Conservation (phyloP, 768 basidiomycete genomes). For the Lanmaoa pseudosensibilis region DNA sequence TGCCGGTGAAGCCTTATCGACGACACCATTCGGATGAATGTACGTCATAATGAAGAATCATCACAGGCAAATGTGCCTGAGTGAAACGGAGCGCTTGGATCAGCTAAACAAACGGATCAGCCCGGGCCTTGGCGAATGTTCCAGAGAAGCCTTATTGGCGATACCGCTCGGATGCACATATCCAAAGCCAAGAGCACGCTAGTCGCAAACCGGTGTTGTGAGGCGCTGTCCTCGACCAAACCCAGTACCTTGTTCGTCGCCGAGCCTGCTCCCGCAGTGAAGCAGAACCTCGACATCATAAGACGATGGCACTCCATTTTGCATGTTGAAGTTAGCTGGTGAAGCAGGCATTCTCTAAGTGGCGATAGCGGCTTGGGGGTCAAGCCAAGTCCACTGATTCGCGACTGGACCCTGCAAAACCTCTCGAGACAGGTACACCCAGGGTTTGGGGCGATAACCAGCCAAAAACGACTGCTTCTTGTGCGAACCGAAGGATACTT, state of each 20-base stretch:
- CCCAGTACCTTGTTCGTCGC: background rate
- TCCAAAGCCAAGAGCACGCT: background rate
- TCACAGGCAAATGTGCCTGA: no score
- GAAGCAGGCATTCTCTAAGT: background rate
- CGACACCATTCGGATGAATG: no score
- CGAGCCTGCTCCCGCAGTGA: background rate
- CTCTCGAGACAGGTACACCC: background rate
- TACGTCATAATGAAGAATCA: no score
- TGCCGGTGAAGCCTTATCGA: no score
- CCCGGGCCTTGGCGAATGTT: background rate
- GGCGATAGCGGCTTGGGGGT: background rate
- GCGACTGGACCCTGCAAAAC: background rate
- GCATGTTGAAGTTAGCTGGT: background rate
- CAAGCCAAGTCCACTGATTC: no score
- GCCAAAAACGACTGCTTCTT: background rate
- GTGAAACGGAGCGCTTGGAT: background rate
- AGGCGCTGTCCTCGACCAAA: background rate
- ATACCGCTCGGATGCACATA: background rate
- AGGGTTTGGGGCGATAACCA: no score
- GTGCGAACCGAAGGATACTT: background rate
- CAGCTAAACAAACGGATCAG: background rate
- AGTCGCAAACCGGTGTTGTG: background rate
- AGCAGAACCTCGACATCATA: background rate
- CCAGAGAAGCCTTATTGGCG: background rate
- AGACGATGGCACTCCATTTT: background rate